Base-by-base conservation (phyloP, 1,284 basidiomycete genomes). In the Fistulina hepatica region DNA sequence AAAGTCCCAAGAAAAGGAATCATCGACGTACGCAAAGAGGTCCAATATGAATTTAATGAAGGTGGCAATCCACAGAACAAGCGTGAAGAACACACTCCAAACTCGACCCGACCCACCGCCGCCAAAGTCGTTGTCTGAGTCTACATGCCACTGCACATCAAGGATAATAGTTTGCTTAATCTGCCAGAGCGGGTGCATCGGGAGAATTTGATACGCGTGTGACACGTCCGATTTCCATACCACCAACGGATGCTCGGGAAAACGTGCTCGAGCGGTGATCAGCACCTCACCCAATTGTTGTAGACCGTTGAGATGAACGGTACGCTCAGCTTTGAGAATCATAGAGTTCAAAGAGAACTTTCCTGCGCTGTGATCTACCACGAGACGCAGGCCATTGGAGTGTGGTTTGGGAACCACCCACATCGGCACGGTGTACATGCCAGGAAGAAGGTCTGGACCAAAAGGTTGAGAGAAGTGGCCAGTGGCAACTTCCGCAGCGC, bases 361-460 rank as follows among this genome's bases (percentile, higher is more conserved):
- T 0, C 61, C 58, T 3, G 53, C 51, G 25, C 53, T 57, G 25
- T 60, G 59, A 40, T 66, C 50, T 32, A 50, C 55, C 23, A 65
- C 46, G 2, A 66, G 44, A 3, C 56, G 45, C 2, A 57, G 46
- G 30, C 59, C 57, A 9, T 48, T 49, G 1, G 54, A 49, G 26
- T 52, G 41, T 2, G 50, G 53, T 32, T 61, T 62, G 0, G 59
- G 60, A 7, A 62, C 55, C 6, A 49, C 57, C 25, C 54, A 48
- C 0, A 64, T 40, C 0, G 61, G 60, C 41, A 57, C 52, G 22
- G 44, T 47, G 34, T 55, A 52, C 62, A 66, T 65, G 7, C 64
- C 62, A 4, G 58, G 60, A 2, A 64, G 48, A 5, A 65, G 53
- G 5, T 54, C 41, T 3, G 42, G 37, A 6, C 52, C 51, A 46